Conservation (phyloP, 805 yeast genomes). For the Lipomyces sp. region DNA sequence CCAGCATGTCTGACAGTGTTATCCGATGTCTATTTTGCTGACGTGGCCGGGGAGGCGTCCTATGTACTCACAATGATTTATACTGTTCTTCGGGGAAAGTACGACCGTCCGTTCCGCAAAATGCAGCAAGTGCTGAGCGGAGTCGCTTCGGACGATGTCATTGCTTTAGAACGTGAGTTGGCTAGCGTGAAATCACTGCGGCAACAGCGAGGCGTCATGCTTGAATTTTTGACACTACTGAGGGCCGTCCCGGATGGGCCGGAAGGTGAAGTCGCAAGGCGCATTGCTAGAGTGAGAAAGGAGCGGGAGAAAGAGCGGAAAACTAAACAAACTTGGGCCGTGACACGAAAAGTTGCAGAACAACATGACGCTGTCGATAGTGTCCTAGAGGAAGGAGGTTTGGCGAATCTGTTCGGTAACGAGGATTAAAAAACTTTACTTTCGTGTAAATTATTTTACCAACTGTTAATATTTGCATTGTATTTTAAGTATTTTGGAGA, state of each 20-base stretch:
- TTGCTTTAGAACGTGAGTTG: conserved; percentile 65
- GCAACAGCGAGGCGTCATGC: conserved; percentile 78
- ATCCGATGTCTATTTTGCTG: conserved; percentile 75
- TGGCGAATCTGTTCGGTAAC: conserved; percentile 23
- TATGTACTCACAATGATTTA: conserved; percentile 81
- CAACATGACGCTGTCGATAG: conserved; percentile 32
- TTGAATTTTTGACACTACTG: conserved; percentile 73
- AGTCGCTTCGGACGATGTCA: conserved; percentile 60
- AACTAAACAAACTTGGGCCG: conserved; percentile 25
- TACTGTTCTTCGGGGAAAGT: conserved; percentile 69
- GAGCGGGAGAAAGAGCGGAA: conserved; percentile 23
- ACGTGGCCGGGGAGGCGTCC: conserved; percentile 91
- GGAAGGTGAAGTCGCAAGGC: conserved; percentile 33
- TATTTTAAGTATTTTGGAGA: not conserved
- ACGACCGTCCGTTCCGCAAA: conserved; percentile 68
- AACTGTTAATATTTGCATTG: not conserved
- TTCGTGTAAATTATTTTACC: not conserved
- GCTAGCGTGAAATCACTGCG: conserved; percentile 68
- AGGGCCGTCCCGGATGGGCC: conserved; percentile 47
- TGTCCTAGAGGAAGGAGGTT: conserved; percentile 30
- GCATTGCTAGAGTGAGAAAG: conserved; percentile 22
- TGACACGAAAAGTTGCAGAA: conserved; percentile 26
- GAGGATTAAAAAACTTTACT: not conserved
- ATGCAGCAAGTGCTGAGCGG: conserved; percentile 56
- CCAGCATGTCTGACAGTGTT: conserved; percentile 71